Evolutionary conservation across 331 rosid species (phyloP), one percentile per base, ranked within the genome.

Genomic region (Quercus phellos): DNA sequence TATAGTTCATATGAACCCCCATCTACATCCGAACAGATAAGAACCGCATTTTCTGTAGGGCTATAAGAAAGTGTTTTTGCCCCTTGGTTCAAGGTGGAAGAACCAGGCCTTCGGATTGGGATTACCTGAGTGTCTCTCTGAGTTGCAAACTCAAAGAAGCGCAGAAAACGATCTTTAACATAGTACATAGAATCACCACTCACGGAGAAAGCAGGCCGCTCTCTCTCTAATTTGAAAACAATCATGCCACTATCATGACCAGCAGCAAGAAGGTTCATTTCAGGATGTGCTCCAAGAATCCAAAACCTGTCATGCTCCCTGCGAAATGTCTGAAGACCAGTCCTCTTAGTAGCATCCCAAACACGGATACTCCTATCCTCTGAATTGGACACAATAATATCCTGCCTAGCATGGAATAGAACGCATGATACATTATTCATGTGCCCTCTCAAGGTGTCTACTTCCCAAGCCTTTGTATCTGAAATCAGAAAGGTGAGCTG

Each of bases 241-340:
- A 92, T 90, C 99, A 94, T 90, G 72, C 99, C 99, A 81, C 94
- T 92, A 79, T 94, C 99, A 83, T 94, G 99, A 73, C 98, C 99
- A 21, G 98, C 98, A 26, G 99, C 99, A 81, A 92, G 74, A 55
- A 94, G 89, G 81, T 94, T 92, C 98, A 94, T 94, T 85, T 94
- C 97, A 56, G 99, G 98, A 73, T 94, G 99, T 51, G 94, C 82
- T 42, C 96, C 79, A 80, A 94, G 98, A 86, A 92, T 94, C 99
- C 99, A 94, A 74, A 94, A 94, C n/a, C 98, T 89, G 76, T 94
- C 99, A 43, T 94, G 99, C 78, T 92, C 98, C 51, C 97, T 80
- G 66, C 99, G 96, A 74, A 94, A 94, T 21, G 99, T 94, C 84
- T 94, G 99, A 70, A 94, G 80, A 73, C 99, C 98, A 51, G 97